Evolutionary conservation across 192 early-diverging fungal species (phyloP).

Genomic region (Glomus cerebriforme): DNA sequence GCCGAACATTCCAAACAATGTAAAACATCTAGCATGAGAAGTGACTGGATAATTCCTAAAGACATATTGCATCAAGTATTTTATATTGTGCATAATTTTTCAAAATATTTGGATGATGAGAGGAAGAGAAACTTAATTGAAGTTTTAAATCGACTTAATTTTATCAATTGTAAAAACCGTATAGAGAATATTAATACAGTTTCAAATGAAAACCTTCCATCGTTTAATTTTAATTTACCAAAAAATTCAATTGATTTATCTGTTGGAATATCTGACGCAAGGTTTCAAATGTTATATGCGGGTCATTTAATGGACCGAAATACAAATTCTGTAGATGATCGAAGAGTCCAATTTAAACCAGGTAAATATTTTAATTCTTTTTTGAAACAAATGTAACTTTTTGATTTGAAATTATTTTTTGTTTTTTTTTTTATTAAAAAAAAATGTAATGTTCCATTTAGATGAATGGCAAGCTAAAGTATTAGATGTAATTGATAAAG

Average conservation of each 20-base stretch:
- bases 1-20: neutral
- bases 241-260: constrained; percentile 3
- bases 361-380: neutral
- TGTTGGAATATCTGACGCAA: constrained; percentile 19
- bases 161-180: neutral
- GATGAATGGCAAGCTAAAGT: constrained; percentile 44
- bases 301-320: constrained; percentile 42
- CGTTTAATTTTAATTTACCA: neutral
- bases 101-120: neutral
- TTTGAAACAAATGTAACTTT: neutral
- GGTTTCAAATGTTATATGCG: constrained; percentile 39
- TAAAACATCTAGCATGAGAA: neutral
- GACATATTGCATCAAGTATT: constrained; percentile 23
- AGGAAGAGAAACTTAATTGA: neutral
- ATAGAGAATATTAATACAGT: too few species aligned
- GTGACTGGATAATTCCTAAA: neutral
- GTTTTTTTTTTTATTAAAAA: too few species aligned
- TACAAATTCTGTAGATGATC: constrained; percentile 36
- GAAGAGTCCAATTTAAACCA: constrained; percentile 42
- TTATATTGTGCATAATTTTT: constrained; percentile 24
- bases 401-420: too few species aligned
- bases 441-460: neutral
- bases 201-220: neutral
- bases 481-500: constrained; percentile 42
- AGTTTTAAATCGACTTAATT: constrained; percentile 1